These are phyloP conservation scores for Clonostachys sp. DNA, from an alignment of 2,329 filamentous ascomycete species.

Conservation along the genomic window DNA sequence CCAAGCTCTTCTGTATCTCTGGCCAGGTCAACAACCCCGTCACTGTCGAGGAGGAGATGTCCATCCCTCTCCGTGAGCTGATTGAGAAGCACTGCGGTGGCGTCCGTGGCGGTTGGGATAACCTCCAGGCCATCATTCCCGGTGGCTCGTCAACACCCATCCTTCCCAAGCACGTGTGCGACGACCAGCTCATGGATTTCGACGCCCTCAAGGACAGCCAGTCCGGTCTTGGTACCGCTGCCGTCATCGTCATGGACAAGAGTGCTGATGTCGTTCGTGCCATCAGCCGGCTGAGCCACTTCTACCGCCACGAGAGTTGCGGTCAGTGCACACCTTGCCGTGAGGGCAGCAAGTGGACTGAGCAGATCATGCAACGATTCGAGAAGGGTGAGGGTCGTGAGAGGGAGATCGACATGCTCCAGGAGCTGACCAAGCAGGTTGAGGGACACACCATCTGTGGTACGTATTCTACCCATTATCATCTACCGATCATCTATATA, in stretches of 20 bases:
- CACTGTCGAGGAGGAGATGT: conserved; percentile 99
- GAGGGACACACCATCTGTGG: conserved; percentile 98
- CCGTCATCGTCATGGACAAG: conserved; percentile 99
- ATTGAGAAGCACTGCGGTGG: conserved; percentile 98
- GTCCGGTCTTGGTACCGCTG: conserved; percentile 93
- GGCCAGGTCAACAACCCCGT: conserved; percentile 98
- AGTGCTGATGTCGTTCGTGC: conserved; percentile 92
- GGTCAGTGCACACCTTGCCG: conserved; percentile 99
- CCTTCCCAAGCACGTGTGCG: conserved; percentile 82
- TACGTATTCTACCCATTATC: conserved; percentile 31
- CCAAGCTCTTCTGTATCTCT: conserved; percentile 97
- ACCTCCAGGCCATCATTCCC: conserved; percentile 90
- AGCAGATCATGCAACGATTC: conserved; percentile 97
- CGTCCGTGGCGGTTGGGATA: conserved; percentile 96
- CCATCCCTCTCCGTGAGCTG: conserved; percentile 88
- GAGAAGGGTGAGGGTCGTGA: conserved; percentile 84
- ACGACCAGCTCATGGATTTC: conserved; percentile 98
- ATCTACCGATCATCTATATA: conserved; percentile 12
- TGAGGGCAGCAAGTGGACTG: conserved; percentile 98
- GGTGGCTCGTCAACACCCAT: conserved; percentile 96
- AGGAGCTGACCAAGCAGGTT: conserved; percentile 98
- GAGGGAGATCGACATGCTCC: conserved; percentile 98
- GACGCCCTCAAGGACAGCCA: conserved; percentile 97
- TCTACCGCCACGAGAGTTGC: conserved; percentile 98
- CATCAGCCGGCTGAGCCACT: conserved; percentile 88